Percentiles rank a stretch among this genome's conserved stretches.
These are phyloP conservation scores for Amphichorda felina DNA, from an alignment of 2,329 filamentous ascomycete species.

Conservation along the genomic window DNA sequence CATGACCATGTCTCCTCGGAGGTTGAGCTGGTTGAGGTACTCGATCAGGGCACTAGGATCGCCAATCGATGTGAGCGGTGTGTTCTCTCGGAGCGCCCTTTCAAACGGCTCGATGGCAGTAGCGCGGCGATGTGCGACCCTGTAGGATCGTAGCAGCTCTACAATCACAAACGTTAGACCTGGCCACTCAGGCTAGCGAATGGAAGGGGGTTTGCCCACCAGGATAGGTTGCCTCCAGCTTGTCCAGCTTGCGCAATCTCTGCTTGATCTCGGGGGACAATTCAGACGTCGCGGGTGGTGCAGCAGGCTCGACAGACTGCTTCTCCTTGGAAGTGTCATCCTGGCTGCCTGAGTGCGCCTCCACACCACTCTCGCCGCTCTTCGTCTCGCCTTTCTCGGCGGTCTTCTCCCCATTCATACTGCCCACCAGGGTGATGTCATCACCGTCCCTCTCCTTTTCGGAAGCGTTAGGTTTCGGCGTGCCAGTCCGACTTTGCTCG, in stretches of 20 bases:
- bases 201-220: slow-evolving; percentile 33
- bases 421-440: slow-evolving; percentile 7
- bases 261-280: slow-evolving; percentile 63
- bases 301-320: not conserved
- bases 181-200: not conserved
- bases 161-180: not conserved
- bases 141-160: slow-evolving; percentile 87
- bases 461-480: slow-evolving; percentile 35
- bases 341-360: no score
- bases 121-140: slow-evolving; percentile 78
- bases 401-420: not conserved
- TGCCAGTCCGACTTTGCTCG: slow-evolving; percentile 47
- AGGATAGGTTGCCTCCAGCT: slow-evolving; percentile 76
- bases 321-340: slow-evolving; percentile 6
- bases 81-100: slow-evolving; percentile 80
- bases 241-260: slow-evolving; percentile 78
- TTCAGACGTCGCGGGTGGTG: slow-evolving; percentile 25
- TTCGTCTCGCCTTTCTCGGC: no score
- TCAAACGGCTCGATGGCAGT: slow-evolving; percentile 90
- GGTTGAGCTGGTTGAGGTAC: slow-evolving; percentile 76
- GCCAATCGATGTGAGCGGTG: slow-evolving; percentile 75
- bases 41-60: slow-evolving; percentile 79
- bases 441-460: slow-evolving; percentile 18
- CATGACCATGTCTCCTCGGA: slow-evolving; percentile 86
- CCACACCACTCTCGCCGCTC: no score